Evolutionary conservation across 176 grass and related monocot species (phyloP).

Genomic region (Eleusine indica): DNA sequence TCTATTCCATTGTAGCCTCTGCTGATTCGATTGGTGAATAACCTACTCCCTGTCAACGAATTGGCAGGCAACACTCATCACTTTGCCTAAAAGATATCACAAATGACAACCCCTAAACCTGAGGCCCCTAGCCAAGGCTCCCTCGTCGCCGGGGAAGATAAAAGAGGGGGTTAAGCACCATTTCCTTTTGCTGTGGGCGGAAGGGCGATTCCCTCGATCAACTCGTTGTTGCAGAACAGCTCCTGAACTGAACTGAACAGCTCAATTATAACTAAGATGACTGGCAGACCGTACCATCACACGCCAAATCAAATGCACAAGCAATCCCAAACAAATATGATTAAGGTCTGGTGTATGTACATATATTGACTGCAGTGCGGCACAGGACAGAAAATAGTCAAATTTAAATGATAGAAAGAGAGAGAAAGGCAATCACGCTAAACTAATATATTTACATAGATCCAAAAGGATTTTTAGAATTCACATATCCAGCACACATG

Average conservation of each 20-base stretch:
- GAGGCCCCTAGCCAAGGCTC: too few species aligned
- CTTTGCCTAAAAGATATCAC: too few species aligned
- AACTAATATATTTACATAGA: slow-evolving; percentile 38
- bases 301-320: neutral
- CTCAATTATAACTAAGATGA: too few species aligned
- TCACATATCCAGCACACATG: slow-evolving; percentile 36
- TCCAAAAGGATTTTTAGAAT: slow-evolving; percentile 25
- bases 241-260: neutral
- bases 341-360: neutral
- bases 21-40: too few species aligned
- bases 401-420: neutral
- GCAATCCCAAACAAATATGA: slow-evolving; percentile 5
- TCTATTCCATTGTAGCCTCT: too few species aligned
- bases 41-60: too few species aligned
- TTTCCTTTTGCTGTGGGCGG: too few species aligned
- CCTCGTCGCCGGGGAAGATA: too few species aligned
- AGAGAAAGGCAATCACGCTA: slow-evolving; percentile 19
- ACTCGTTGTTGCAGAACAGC: neutral
- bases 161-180: too few species aligned
- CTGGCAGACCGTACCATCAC: neutral
- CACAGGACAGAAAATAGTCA: neutral
- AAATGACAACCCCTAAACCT: too few species aligned
- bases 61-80: neutral
- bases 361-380: neutral
- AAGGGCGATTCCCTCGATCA: neutral